Percentiles rank a stretch among this genome's conserved stretches.
Evolutionary conservation across 2,329 filamentous ascomycete genomes (phyloP).

Genomic region (Neonectria neomacrospora): DNA sequence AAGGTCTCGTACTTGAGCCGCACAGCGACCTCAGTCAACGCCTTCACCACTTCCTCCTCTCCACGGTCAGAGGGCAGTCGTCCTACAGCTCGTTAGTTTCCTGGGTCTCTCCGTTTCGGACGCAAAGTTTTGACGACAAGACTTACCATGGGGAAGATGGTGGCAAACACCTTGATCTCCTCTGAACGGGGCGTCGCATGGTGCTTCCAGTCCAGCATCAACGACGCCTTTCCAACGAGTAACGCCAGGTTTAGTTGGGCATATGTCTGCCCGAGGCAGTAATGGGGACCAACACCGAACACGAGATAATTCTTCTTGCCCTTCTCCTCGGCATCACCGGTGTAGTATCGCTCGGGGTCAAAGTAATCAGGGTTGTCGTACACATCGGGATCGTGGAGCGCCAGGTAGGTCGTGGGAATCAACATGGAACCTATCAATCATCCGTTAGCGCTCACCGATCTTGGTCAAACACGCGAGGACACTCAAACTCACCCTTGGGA

Average conservation of each 20-base stretch:
- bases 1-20: constrained; percentile 22
- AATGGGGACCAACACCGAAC: constrained; percentile 95
- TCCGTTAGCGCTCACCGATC: constrained; percentile 31
- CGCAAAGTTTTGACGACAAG: not conserved
- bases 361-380: constrained; percentile 91
- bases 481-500: constrained; percentile 75
- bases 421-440: constrained; percentile 79
- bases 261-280: constrained; percentile 94
- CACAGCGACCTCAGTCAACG: constrained; percentile 15
- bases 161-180: constrained; percentile 98
- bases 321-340: constrained; percentile 86
- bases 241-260: constrained; percentile 89
- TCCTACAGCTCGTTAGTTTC: constrained; percentile 65
- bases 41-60: constrained; percentile 60
- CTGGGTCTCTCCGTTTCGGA: not conserved
- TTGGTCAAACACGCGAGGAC: not conserved
- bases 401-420: constrained; percentile 89
- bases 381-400: constrained; percentile 90
- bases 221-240: constrained; percentile 89
- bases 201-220: constrained; percentile 91
- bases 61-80: constrained; percentile 83
- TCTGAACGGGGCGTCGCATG: constrained; percentile 85
- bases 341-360: constrained; percentile 91
- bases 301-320: constrained; percentile 95
- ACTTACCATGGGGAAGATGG: constrained; percentile 94